phyloP scores from a whole-genome alignment of 352 stramenopile genomes.

The Phytophthora foliorum region DNA sequence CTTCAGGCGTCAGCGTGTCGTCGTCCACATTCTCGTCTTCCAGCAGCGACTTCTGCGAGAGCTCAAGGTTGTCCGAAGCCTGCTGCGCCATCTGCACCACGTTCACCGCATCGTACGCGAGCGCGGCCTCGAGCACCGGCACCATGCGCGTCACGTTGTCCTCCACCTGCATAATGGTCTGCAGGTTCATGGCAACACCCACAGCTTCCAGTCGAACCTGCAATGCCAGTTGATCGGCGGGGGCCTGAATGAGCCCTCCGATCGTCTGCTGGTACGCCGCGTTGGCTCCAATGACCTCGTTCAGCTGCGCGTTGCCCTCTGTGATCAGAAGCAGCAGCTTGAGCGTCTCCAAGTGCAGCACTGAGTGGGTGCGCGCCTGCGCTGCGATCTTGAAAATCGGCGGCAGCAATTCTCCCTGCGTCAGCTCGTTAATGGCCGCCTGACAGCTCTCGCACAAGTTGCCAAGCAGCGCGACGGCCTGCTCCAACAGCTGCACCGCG shows the following conservation, averaged over 20 bases:
- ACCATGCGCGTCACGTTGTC: conserved; percentile 74
- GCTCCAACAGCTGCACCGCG: conserved; percentile 81
- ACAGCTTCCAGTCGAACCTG: conserved; percentile 67
- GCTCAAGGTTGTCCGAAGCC: conserved; percentile 62
- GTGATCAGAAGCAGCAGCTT: conserved; percentile 86
- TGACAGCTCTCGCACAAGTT: conserved; percentile 90
- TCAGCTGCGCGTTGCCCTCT: conserved; percentile 84
- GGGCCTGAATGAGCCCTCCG: conserved; percentile 72
- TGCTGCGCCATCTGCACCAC: conserved; percentile 83
- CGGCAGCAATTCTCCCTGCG: conserved; percentile 74
- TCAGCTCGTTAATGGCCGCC: conserved; percentile 84
- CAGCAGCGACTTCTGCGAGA: conserved; percentile 68
- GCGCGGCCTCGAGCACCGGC: conserved; percentile 70
- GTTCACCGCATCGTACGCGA: conserved; percentile 84
- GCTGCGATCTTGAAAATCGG: conserved; percentile 80
- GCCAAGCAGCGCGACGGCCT: conserved; percentile 78
- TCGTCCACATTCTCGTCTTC: conserved; percentile 77
- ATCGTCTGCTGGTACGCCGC: conserved; percentile 76
- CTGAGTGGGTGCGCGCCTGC: conserved; percentile 54
- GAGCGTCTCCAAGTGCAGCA: conserved; percentile 81
- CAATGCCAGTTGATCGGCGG: conserved; percentile 58
- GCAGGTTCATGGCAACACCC: conserved; percentile 85
- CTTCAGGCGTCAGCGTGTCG: conserved; percentile 66
- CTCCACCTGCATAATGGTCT: conserved; percentile 78
- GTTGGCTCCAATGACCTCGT: conserved; percentile 69